Evolutionary conservation across 192 early-diverging fungal genomes (phyloP).

Genomic region (Phlyctochytrium planicorne): DNA sequence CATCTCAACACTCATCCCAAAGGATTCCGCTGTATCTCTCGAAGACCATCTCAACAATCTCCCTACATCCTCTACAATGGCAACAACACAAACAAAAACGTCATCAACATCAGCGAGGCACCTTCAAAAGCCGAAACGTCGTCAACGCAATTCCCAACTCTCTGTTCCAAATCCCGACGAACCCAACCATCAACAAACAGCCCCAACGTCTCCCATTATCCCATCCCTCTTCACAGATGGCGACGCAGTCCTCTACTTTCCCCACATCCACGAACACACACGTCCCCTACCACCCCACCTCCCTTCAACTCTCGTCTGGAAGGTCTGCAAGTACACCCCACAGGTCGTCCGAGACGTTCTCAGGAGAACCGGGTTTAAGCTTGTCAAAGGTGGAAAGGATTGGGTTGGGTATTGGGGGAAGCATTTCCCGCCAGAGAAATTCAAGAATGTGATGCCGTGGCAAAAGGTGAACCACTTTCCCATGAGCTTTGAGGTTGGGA

Average conservation of each 20-base stretch:
- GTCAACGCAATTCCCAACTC: too few relatives aligned
- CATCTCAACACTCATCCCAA: too few relatives aligned
- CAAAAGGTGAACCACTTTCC: constrained; percentile 58
- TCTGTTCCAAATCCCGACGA: too few relatives aligned
- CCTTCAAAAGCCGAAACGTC: too few relatives aligned
- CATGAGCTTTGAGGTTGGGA: constrained; percentile 48
- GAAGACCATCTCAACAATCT: too few relatives aligned
- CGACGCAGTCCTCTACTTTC: constrained; percentile 42
- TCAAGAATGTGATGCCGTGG: constrained; percentile 41
- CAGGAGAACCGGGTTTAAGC: constrained; percentile 36
- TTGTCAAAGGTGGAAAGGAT: constrained; percentile 31
- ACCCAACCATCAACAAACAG: too few relatives aligned
- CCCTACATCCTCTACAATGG: too few relatives aligned
- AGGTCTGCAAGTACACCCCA: constrained; percentile 42
- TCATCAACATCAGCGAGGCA: too few relatives aligned
- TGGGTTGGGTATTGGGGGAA: constrained; percentile 54
- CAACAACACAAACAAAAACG: too few relatives aligned
- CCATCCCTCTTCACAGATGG: constrained; percentile 41
- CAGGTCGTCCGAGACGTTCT: constrained; percentile 44
- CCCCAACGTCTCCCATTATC: constrained; percentile 15
- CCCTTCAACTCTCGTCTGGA: constrained; percentile 37
- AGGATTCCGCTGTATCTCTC: too few relatives aligned
- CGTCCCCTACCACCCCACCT: constrained; percentile 20
- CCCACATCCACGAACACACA: constrained; percentile 29
- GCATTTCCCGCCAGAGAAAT: constrained; percentile 36